Conservation (phyloP, 192 early-diverging fungal species). For the Gamsiella multidivaricata region DNA sequence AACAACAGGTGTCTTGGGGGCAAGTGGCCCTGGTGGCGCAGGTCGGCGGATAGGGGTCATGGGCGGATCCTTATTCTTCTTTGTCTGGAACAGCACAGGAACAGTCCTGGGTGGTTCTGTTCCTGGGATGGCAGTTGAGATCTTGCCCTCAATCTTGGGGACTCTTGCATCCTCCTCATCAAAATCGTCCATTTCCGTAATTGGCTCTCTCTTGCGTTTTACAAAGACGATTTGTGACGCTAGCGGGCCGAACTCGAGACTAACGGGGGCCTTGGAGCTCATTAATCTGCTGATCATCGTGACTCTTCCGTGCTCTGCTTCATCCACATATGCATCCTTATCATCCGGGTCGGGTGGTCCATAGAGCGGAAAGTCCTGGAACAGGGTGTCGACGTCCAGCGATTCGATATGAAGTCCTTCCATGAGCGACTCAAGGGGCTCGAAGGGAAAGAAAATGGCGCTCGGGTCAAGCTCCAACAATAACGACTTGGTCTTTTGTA, state of each 20-base stretch:
- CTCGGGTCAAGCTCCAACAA: slow-evolving; percentile 54
- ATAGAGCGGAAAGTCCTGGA: slow-evolving; percentile 62
- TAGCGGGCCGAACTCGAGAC: slow-evolving; percentile 46
- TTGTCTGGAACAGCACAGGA: slow-evolving; percentile 46
- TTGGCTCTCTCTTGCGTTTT: slow-evolving; percentile 40
- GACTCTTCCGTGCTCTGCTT: slow-evolving; percentile 65
- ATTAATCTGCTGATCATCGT: slow-evolving; percentile 50
- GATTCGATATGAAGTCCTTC: slow-evolving; percentile 40
- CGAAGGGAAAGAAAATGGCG: slow-evolving; percentile 47
- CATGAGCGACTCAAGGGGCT: slow-evolving; percentile 40
- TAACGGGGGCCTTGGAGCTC: slow-evolving; percentile 31
- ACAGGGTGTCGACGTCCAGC: slow-evolving; percentile 56
- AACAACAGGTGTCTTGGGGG: slow-evolving; percentile 25
- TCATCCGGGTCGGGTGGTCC: slow-evolving; percentile 64
- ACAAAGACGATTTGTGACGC: slow-evolving; percentile 46
- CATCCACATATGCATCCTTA: slow-evolving; percentile 65
- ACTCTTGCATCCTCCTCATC: slow-evolving; percentile 34
- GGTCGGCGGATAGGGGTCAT: slow-evolving; percentile 41
- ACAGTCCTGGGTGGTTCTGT: slow-evolving; percentile 55
- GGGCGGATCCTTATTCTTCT: slow-evolving; percentile 41
- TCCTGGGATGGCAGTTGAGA: slow-evolving; percentile 58
- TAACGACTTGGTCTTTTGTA: slow-evolving; percentile 50
- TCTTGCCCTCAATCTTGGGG: slow-evolving; percentile 50
- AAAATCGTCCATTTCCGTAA: slow-evolving; percentile 49
- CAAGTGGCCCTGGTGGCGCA: slow-evolving; percentile 32